Evolutionary conservation across 306 rosid genomes (phyloP), one percentile per base, ranked within the genome.

Genomic region (Medicago ruthenica): DNA sequence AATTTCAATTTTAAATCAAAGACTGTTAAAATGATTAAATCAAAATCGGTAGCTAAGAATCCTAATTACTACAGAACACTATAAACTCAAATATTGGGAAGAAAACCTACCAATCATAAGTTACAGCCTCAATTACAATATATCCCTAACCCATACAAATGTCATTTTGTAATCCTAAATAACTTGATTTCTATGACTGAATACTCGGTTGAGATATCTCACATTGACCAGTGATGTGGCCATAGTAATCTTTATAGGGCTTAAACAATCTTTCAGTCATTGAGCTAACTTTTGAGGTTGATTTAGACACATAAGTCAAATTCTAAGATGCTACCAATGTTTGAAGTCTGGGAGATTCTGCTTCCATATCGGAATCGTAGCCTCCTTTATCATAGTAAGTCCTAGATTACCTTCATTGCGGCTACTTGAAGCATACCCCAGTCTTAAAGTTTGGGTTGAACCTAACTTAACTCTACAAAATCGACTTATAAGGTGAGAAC

Each of bases 21-120:
- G 67, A 63, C 42, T 4, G 66, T 1, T 21, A 21, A 24, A 24
- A 61, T 50, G 17, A 16, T 20, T 16, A 17, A 59, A 12, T 8
- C 16, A 63, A 61, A 71, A 51, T 61, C 9, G 66, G 22, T 50
- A 21, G 44, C 22, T 36, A 70, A 21, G 57, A 48, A 51, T 39
- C 82, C 65, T 61, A 70, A 70, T 21, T n/a, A 78, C 47, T 37
- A 37, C 61, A 39, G 16, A 61, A 47, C 44, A 14, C 64, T 50
- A 65, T 65, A 39, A 66, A 53, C 31, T 48, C 41, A 36, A 76
- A 21, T 16, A 70, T 67, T 22, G 66, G 58, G 58, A 67, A 5
- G 11, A 44, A 27, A 55, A 67, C 24, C 22, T 13, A 31, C 7
- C 11, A 13, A 39, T 58, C 63, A 14, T 17, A 57, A 31, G 58